These are phyloP conservation scores for Arctium minus DNA, from an alignment of 129 eudicot genomes.

Conservation along the genomic window DNA sequence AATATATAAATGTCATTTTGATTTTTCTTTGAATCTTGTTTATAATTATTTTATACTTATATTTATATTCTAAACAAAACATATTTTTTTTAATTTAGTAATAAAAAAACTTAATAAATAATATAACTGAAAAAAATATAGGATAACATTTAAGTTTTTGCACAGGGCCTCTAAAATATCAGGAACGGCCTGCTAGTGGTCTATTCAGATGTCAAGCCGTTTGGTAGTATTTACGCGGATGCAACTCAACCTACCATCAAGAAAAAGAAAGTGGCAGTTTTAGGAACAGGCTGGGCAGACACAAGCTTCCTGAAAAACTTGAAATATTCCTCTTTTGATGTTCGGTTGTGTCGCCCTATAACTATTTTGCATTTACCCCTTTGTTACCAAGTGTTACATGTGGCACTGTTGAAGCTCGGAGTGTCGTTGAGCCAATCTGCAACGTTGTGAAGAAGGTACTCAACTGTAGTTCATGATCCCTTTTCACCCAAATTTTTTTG, in stretches of 20 bases:
- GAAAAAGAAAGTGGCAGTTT: conserved; percentile 70
- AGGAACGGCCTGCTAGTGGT: conserved; percentile 17
- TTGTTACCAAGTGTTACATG: conserved; percentile 80
- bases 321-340: conserved; percentile 60
- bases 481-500: background rate
- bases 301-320: conserved; percentile 71
- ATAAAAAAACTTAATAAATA: too few relatives aligned
- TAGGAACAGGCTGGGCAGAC: conserved; percentile 94
- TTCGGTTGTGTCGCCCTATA: conserved; percentile 80
- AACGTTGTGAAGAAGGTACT: conserved; percentile 62
- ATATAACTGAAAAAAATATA: too few relatives aligned
- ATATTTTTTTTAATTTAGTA: too few relatives aligned
- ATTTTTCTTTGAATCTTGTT: too few relatives aligned
- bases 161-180: too few relatives aligned
- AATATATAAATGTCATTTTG: too few relatives aligned
- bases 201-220: conserved; percentile 34
- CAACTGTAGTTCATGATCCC: background rate
- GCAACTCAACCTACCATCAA: conserved; percentile 32
- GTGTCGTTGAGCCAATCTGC: conserved; percentile 89
- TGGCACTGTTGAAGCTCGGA: conserved; percentile 96
- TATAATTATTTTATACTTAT: too few relatives aligned
- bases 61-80: too few relatives aligned
- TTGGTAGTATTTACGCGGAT: conserved; percentile 31
- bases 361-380: conserved; percentile 86
- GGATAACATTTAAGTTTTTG: too few relatives aligned